Base-by-base conservation (phyloP, 148 eudicot genomes). In the Hydrangea macrophylla region DNA sequence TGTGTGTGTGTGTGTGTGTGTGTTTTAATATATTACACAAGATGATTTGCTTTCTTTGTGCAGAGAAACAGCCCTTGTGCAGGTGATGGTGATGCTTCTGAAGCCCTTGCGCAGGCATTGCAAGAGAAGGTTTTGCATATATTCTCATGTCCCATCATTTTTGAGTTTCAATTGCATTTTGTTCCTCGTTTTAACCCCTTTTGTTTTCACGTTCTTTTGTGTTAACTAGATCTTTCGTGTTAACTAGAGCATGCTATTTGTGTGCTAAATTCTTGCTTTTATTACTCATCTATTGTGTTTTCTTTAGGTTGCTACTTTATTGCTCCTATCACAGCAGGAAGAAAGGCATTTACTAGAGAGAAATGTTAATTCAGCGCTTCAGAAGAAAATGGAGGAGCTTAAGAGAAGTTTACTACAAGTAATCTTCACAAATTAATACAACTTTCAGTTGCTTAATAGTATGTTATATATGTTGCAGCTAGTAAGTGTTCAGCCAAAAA, bases 301-400 rank as follows among this genome's bases (percentile, higher is more conserved):
- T 58, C 35, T 73, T 81, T 83, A 94, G 98, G 97, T 94, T 62
- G 81, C 91, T 55, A 80, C 97, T 60, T 78, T 94, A 64, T 65
- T 94, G 72, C 98, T 94, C 70, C 65, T 90, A 51, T 89, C 94
- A 27, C 98, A 90, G 70, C 87, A 94, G 80, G 97, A 94, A 72
- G 98, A 90, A 79, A 84, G 97, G 44, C 86, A 94, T 79, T 73
- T 82, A 57, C 78, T 85, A 56, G 98, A 94, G 82, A 84, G 78
- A 79, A 85, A 88, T 76, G 96, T 86, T 37, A 81, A 84, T 69
- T 76, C 72, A 62, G 81, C 89, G 76, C 81, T 88, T 72, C 91
- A 82, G 81, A 85, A 82, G 73, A 88, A 90, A 67, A 37, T 84
- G 61, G 89, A 88, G 78, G 98, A 90, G 77, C 96, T 93, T 71